Base-by-base conservation (phyloP, 495 filamentous ascomycete species). In the Darksidea phi region DNA sequence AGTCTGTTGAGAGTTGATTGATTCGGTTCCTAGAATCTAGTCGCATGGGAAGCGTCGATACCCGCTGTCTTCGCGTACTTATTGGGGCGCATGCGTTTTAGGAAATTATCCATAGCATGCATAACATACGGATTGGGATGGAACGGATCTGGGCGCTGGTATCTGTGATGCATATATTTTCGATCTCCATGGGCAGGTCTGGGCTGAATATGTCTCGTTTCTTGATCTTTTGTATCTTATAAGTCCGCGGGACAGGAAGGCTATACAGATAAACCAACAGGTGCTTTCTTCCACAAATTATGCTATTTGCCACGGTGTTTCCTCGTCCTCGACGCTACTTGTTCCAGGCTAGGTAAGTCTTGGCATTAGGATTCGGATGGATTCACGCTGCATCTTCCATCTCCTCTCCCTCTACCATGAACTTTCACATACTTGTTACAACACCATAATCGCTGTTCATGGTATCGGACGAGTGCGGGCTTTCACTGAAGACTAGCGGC, bases 211-310 rank as follows among this genome's bases (percentile, higher is more conserved):
- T 54, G 41, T 43, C 41, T 54, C 49, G 37, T 53, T 18, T 41
- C 34, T 54, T 54, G 52, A 42, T 54, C 34, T 54, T 26, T 28
- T 54, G 38, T 54, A 54, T 15, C 36, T 25, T 25, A 54, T 45
- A 45, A 36, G 12, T 26, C 46, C 12, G 7, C 23, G 46, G 46
- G 46, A 25, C 46, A 48, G 21, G 20, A 6, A 4, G 15, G 20
- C 6, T 48, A 23, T 48, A 18, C 21, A 23, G 6, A 10, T 23
- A 6, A 21, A 25, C 6, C 20, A 26, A 15, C 15, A 6, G 46
- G 24, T 26, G 24, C 46, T 26, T 23, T 5, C 24, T 43, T 43
- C 18, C 28, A 32, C 28, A 10, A 32, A 32, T 10, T 32, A 32
- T 32, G 28, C 28, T 32, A 32, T 32, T 10, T n/a, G n/a, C n/a